Conservation (phyloP, 1,284 basidiomycete genomes). For the Cerrena zonata region DNA sequence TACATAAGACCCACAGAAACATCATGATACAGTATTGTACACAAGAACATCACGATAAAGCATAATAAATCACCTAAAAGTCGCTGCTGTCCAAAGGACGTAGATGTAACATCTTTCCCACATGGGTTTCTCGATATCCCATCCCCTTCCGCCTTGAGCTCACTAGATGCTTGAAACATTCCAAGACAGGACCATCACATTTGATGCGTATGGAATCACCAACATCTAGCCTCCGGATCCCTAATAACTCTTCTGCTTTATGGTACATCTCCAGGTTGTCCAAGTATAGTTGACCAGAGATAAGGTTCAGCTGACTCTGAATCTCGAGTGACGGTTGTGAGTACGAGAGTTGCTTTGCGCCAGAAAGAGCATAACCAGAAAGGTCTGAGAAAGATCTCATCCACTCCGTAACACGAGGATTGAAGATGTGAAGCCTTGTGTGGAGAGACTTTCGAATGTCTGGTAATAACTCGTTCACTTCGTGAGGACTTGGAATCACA, state of each 20-base stretch:
- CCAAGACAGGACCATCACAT: slow-evolving; percentile 15
- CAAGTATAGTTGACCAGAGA: slow-evolving; percentile 40
- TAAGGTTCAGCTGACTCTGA: slow-evolving; percentile 36
- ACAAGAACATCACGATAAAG: too few species aligned
- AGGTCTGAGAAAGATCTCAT: neutral
- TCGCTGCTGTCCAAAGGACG: too few species aligned
- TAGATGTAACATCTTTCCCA: slow-evolving; percentile 13
- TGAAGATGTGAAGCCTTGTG: neutral
- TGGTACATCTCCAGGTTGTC: slow-evolving; percentile 28
- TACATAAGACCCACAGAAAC: too few species aligned
- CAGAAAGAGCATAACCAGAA: neutral
- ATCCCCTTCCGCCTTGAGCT: slow-evolving; percentile 38
- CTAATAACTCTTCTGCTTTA: slow-evolving; percentile 32
- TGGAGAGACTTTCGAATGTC: neutral
- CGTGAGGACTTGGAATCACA: neutral
- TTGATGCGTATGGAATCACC: too few species aligned
- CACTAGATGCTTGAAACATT: slow-evolving; percentile 28
- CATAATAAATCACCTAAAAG: too few species aligned
- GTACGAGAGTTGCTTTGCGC: neutral
- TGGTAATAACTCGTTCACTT: neutral
- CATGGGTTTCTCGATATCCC: slow-evolving; percentile 33
- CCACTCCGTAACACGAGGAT: neutral
- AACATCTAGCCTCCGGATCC: neutral
- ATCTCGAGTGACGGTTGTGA: slow-evolving; percentile 13
- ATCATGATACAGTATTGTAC: too few species aligned